Base-by-base conservation (phyloP, 225 moss, liverwort and hornwort genomes). In the Takakia lepidozioides region DNA sequence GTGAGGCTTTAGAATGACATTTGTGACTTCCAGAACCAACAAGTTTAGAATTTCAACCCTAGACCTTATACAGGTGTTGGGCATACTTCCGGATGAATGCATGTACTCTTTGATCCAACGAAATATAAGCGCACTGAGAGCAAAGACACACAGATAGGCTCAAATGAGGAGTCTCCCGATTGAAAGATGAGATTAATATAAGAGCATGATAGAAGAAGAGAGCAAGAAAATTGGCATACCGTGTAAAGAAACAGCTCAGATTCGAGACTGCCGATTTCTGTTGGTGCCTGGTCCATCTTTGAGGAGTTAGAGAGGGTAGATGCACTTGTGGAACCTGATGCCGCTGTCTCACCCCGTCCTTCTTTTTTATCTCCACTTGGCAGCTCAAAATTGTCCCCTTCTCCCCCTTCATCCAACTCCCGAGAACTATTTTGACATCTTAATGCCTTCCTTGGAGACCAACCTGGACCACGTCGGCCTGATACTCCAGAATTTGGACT, bases 181-280 rank as follows among this genome's bases (percentile, higher is more conserved):
- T n/a, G n/a, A n/a, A n/a, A n/a, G n/a, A n/a, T n/a, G n/a, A n/a
- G n/a, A n/a, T n/a, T n/a, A n/a, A n/a, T n/a, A n/a, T n/a, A n/a
- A n/a, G n/a, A n/a, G n/a, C n/a, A 41, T 8, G 9, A 25, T 27
- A 8, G 20, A 37, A 20, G 39, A 48, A 16, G 36, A 2, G 20
- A n/a, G n/a, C n/a, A n/a, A n/a, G n/a, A n/a, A n/a, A n/a, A n/a
- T n/a, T n/a, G n/a, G 20, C 58, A 19, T 59, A 81, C 81, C 81
- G 76, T 81, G 24, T 76, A 81, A 4, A 76, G 55, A 32, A 51
- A 63, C 24, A 81, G 55, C 56, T 81, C 81, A 5, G 75, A 75
- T 49, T 81, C 81, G 58, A 81, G 56, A 22, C 62, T 68, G 18
- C 47, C 69, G 25, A 59, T 57, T 40, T 65, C 25, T 21, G 55